These are phyloP conservation scores for Trypanosoma lewisi DNA, from an alignment of 208 protist genomes.

Conservation along the genomic window DNA sequence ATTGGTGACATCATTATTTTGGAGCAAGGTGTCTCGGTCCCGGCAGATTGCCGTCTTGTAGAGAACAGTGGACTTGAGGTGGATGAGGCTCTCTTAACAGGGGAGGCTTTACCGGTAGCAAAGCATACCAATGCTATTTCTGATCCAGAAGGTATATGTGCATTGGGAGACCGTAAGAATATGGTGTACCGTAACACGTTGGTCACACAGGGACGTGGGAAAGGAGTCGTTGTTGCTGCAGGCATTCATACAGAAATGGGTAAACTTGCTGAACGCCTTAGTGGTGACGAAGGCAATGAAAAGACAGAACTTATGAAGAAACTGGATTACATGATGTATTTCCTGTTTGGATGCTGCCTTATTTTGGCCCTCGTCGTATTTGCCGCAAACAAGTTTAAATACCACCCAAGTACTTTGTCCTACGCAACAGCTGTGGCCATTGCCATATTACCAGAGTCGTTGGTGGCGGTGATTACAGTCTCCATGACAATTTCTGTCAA, in stretches of 20 bases:
- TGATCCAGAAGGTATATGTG: conserved; percentile 62
- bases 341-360: conserved; percentile 77
- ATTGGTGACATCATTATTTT: conserved; percentile 96
- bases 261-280: conserved; percentile 75
- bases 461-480: conserved; percentile 81
- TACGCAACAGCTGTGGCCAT: conserved; percentile 86
- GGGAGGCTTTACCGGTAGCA: conserved; percentile 83
- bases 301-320: conserved; percentile 81
- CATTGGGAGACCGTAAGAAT: conserved; percentile 90
- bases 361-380: conserved; percentile 80
- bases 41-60: conserved; percentile 95
- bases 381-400: conserved; percentile 72
- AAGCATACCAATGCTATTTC: conserved; percentile 83
- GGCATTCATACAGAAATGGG: conserved; percentile 88
- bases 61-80: conserved; percentile 79
- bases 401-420: conserved; percentile 54
- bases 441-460: conserved; percentile 88
- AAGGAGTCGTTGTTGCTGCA: conserved; percentile 69
- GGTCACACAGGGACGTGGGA: conserved; percentile 83
- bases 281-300: conserved; percentile 28
- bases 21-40: conserved; percentile 88
- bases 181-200: conserved; percentile 88
- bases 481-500: conserved; percentile 84
- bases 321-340: conserved; percentile 89
- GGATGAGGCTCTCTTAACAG: conserved; percentile 94